These are phyloP conservation scores for Fistulinella staudtii DNA, from an alignment of 1,284 basidiomycete species.

Conservation along the genomic window DNA sequence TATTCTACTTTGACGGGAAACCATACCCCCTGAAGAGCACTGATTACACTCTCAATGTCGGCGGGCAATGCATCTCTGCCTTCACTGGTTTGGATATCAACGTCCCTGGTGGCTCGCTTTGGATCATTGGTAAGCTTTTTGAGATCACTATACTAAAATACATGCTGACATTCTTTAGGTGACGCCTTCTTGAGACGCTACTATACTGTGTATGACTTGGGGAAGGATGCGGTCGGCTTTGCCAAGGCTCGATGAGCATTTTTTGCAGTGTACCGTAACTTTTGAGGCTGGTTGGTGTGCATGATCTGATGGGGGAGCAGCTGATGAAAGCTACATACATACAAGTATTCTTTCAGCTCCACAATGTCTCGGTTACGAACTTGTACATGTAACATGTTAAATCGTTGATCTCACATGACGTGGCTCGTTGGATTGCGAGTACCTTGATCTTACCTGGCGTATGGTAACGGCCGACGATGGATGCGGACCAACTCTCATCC, in stretches of 20 bases:
- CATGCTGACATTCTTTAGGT: slow-evolving; percentile 41
- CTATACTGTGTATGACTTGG: slow-evolving; percentile 94
- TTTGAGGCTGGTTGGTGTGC: slow-evolving; percentile 5
- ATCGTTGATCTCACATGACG: no score
- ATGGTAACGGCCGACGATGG: no score
- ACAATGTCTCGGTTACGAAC: not conserved
- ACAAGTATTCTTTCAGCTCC: no score
- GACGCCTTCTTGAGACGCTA: slow-evolving; percentile 87
- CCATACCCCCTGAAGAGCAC: slow-evolving; percentile 76
- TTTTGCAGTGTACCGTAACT: not conserved
- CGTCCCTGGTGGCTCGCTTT: slow-evolving; percentile 80
- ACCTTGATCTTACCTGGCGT: no score
- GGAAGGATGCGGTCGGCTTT: slow-evolving; percentile 83
- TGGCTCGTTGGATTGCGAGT: no score
- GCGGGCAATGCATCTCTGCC: slow-evolving; percentile 91
- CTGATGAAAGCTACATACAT: no score
- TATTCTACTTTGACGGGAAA: slow-evolving; percentile 82
- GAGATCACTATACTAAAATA: slow-evolving; percentile 5
- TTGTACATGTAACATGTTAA: no score
- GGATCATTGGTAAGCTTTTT: slow-evolving; percentile 85
- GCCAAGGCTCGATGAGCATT: slow-evolving; percentile 37
- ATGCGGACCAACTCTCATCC: slow-evolving; percentile 1
- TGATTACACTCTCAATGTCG: slow-evolving; percentile 87
- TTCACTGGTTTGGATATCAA: slow-evolving; percentile 95
- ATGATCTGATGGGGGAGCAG: slow-evolving; percentile 15